Percentiles rank a stretch among this genome's conserved stretches.
Conservation (phyloP, 345 rosid genomes). For the Populus simonii region DNA sequence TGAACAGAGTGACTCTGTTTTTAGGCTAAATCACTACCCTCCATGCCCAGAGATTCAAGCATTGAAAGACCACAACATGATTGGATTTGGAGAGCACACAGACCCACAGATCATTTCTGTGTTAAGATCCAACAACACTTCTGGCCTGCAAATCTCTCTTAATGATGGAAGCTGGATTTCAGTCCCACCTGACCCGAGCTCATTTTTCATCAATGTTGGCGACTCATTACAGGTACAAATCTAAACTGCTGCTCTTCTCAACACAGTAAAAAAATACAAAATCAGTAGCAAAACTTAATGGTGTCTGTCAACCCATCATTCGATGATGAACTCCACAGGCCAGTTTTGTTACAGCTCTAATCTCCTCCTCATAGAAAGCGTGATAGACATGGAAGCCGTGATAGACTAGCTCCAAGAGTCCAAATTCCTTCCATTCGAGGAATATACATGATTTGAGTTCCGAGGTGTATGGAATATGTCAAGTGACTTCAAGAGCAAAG, state of each 20-base stretch:
- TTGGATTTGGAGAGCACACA: conserved; percentile 66
- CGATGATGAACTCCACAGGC: no score
- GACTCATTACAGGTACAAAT: conserved; percentile 48
- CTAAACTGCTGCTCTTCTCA: not conserved
- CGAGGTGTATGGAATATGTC: no score
- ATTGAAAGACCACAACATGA: conserved; percentile 35
- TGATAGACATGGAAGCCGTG: not conserved
- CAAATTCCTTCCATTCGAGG: not conserved
- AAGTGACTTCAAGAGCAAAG: no score
- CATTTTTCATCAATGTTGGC: conserved; percentile 52
- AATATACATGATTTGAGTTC: not conserved
- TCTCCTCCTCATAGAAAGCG: no score
- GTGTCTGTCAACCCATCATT: not conserved
- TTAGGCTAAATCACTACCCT: conserved; percentile 57
- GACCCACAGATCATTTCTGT: conserved; percentile 66
- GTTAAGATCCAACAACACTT: conserved; percentile 53
- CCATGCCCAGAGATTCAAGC: conserved; percentile 42
- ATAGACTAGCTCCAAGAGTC: not conserved
- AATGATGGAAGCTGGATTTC: conserved; percentile 52
- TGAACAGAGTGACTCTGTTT: conserved; percentile 46
- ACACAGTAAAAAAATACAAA: not conserved
- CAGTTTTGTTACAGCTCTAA: no score
- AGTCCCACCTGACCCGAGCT: conserved; percentile 49
- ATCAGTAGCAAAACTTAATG: not conserved
- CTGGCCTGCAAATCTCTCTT: conserved; percentile 52